Conservation (phyloP, 805 yeast species). For the Starmerella sirachaensis region DNA sequence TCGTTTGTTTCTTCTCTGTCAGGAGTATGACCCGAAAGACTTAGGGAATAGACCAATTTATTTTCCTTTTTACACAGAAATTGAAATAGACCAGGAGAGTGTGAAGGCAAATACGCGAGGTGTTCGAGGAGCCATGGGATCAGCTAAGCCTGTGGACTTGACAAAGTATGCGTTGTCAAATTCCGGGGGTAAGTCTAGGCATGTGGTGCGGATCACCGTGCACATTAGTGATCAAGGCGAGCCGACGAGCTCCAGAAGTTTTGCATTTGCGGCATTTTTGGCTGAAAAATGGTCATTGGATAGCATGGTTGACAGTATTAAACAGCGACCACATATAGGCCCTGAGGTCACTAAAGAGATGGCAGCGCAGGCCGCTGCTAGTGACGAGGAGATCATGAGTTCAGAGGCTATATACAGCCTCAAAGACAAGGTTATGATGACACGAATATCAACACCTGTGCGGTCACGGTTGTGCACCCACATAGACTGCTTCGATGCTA, state of each 20-base stretch:
- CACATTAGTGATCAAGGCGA: slow-evolving; percentile 42
- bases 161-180: slow-evolving; percentile 36
- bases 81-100: slow-evolving; percentile 43
- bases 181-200: not conserved
- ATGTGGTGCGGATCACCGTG: slow-evolving; percentile 8
- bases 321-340: slow-evolving; percentile 41
- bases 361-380: slow-evolving; percentile 32
- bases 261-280: slow-evolving; percentile 43
- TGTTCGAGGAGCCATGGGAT: slow-evolving; percentile 60
- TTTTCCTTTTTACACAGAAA: slow-evolving; percentile 63
- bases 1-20: slow-evolving; percentile 45
- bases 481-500: slow-evolving; percentile 78
- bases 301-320: slow-evolving; percentile 33
- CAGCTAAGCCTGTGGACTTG: slow-evolving; percentile 72
- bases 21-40: slow-evolving; percentile 16
- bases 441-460: slow-evolving; percentile 59
- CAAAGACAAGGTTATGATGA: slow-evolving; percentile 67
- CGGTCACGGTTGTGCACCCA: slow-evolving; percentile 65
- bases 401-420: slow-evolving; percentile 55
- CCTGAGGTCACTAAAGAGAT: slow-evolving; percentile 39
- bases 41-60: slow-evolving; percentile 30
- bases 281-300: slow-evolving; percentile 40
- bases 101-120: slow-evolving; percentile 56
- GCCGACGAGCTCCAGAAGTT: slow-evolving; percentile 31
- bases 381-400: slow-evolving; percentile 56